Evolutionary conservation across 2,329 filamentous ascomycete genomes (phyloP), one percentile per base, ranked within the genome.

Genomic region (Phyllosticta citribraziliensis): DNA sequence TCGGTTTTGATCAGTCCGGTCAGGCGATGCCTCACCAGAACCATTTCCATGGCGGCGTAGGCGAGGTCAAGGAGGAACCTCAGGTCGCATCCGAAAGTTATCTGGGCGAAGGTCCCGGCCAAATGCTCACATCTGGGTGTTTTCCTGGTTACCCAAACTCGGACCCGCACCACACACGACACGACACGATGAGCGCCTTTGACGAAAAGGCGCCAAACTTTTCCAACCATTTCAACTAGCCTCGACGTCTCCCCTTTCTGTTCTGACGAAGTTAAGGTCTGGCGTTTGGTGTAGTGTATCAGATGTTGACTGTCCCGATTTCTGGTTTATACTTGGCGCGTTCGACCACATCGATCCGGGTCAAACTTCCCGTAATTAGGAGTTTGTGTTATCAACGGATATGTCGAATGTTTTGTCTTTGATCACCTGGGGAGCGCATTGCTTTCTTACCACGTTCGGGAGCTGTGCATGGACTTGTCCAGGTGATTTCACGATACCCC

Each of bases 171-270:
- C 59, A 61, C 50, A 40, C 50, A 17, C 59, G 59, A 20, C 59
- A 61, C 52, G 59, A 61, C 30, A 61, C 59, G 12, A 19, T 61
- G 25, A 22, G 55, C 22, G 54, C 59, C 20, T 61, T 56, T 12
- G 59, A 61, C 54, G 59, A 61, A 5, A 61, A 57, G 50, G 59
- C 59, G 5, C 59, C 59, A 12, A 47, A 61, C 5, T 61, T 40
- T 33, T 56, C 59, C 14, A 61, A 61, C 19, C 50, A 56, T 14
- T 61, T 61, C 59, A 60, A 40, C 53, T 60, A 53, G 33, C 17
- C 5, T 30, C 27, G 27, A 30, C 27, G 27, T 30, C 5, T 30
- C 9, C 33, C 11, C 17, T 40, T 12, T 14, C 14, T 40, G 33
- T 40, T 40, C 14, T 40, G 33, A 40, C 33, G 33, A 40, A 2